phyloP scores from a whole-genome alignment of 2,329 filamentous ascomycete species.

The Microdochium bolleyi region DNA sequence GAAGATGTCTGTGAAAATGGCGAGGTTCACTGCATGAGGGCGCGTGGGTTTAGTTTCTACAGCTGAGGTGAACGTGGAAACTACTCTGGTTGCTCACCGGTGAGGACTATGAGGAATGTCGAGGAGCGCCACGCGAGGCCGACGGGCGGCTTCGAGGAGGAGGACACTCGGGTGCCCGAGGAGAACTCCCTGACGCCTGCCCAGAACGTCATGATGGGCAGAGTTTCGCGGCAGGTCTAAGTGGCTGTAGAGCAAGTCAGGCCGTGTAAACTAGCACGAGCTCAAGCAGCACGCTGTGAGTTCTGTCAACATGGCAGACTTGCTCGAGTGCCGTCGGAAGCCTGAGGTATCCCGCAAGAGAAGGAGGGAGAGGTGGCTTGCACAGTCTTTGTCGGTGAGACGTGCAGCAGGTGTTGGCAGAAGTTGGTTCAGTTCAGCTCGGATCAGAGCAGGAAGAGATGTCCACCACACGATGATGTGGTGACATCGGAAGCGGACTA shows the following conservation, averaged over 20 bases:
- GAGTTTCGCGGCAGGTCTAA: not conserved
- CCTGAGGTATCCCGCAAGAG: too few species aligned
- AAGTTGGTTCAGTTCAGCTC: too few species aligned
- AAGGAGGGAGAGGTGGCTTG: too few species aligned
- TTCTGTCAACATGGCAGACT: too few species aligned
- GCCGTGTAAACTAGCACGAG: too few species aligned
- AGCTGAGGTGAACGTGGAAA: not conserved
- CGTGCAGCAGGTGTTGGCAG: too few species aligned
- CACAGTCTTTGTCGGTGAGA: too few species aligned
- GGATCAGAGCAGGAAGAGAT: not conserved
- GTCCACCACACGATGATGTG: not conserved
- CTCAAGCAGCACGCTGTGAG: too few species aligned
- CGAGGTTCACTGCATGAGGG: slow-evolving; percentile 13
- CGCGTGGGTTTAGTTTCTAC: not conserved
- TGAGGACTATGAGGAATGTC: slow-evolving; percentile 25
- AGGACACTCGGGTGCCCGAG: slow-evolving; percentile 14
- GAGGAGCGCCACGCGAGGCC: slow-evolving; percentile 30
- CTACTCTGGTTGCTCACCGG: slow-evolving; percentile 12
- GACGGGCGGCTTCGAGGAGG: slow-evolving; percentile 19
- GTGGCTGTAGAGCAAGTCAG: too few species aligned
- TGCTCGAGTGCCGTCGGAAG: too few species aligned
- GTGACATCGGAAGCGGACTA: not conserved
- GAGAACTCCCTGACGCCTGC: slow-evolving; percentile 14
- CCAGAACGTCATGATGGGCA: slow-evolving; percentile 9
- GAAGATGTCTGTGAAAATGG: slow-evolving; percentile 47